Base-by-base conservation (phyloP, 176 grass and related monocot genomes). In the Hordeum vulgare region DNA sequence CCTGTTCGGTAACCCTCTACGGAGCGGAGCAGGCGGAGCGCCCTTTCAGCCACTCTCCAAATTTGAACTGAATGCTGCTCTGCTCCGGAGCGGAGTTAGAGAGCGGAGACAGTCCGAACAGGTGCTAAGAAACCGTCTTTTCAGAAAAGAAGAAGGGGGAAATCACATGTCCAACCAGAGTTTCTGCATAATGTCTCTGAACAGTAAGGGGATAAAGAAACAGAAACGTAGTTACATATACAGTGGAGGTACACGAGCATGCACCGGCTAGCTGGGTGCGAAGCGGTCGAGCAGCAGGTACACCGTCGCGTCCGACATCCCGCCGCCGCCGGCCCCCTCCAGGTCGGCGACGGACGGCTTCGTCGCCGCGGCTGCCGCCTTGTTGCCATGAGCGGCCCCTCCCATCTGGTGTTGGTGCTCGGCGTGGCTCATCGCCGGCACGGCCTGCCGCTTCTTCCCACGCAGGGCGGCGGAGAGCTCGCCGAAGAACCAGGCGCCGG, bases 281-380 rank as follows among this genome's bases (percentile, higher is more conserved):
- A 92, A 95, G 11, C 88, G 85, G 89, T 95, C 90, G 63, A 95
- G 80, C 62, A 95, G 81, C 58, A 92, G 0, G 85, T 36, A 90
- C 49, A 95, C 18, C 23, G 90, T 92, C 13, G 87, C 13, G 49
- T 95, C 93, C n/a, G 93, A 90, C 71, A 93, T 65, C 77, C 70
- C 42, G 39, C 80, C 71, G 57, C 87, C 73, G 11, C 11, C 35
- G 7, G 64, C 44, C 9, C 39, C 66, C 23, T 2, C 17, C 74
- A 14, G 18, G 69, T 10, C 21, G 62, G 8, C 5, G 60, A n/a
- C 27, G 4, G 1, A n/a, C 0, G 39, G 53, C 23, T 31, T n/a
- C n/a, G n/a, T 31, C 47, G 13, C 37, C 7, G 53, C 36, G 1
- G 39, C 40, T 2, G 13, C 17, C 61, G 5, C 53, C 56, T 25